Percentiles rank a stretch among this genome's conserved stretches.
Evolutionary conservation across 257 asterid genomes (phyloP).

Genomic region (Verbascum thapsus): DNA sequence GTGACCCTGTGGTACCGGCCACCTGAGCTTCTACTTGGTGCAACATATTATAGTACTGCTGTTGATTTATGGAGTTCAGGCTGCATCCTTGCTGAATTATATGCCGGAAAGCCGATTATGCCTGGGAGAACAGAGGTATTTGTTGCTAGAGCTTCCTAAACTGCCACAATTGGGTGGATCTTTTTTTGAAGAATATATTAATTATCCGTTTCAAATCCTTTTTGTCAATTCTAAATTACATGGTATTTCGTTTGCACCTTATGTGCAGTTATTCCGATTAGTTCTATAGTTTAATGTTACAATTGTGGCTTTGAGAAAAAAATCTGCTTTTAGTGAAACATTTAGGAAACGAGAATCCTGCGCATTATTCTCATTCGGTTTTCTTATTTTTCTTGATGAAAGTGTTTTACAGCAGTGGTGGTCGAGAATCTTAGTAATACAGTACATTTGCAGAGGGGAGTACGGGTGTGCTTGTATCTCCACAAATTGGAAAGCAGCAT

Average conservation of each 20-base stretch:
- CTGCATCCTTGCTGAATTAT: conserved; percentile 90
- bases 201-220: background rate
- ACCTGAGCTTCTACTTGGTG: conserved; percentile 94
- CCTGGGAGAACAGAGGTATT: conserved; percentile 96
- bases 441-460: background rate
- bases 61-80: conserved; percentile 98
- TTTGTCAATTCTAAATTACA: background rate
- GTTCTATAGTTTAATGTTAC: too few relatives aligned
- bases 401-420: too few relatives aligned
- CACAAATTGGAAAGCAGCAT: background rate
- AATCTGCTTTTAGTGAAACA: too few relatives aligned
- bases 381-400: too few relatives aligned
- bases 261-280: too few relatives aligned
- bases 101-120: conserved; percentile 96
- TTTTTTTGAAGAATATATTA: background rate
- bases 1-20: conserved; percentile 98
- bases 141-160: background rate
- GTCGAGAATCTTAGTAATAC: too few relatives aligned
- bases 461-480: background rate
- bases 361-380: too few relatives aligned
- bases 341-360: too few relatives aligned
- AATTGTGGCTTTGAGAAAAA: too few relatives aligned
- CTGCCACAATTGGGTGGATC: background rate
- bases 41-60: conserved; percentile 81
- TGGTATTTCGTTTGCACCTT: too few relatives aligned